Percentiles rank a stretch among this genome's conserved stretches.
These are phyloP conservation scores for Alternaria rosae DNA, from an alignment of 2,329 filamentous ascomycete species.

Conservation along the genomic window DNA sequence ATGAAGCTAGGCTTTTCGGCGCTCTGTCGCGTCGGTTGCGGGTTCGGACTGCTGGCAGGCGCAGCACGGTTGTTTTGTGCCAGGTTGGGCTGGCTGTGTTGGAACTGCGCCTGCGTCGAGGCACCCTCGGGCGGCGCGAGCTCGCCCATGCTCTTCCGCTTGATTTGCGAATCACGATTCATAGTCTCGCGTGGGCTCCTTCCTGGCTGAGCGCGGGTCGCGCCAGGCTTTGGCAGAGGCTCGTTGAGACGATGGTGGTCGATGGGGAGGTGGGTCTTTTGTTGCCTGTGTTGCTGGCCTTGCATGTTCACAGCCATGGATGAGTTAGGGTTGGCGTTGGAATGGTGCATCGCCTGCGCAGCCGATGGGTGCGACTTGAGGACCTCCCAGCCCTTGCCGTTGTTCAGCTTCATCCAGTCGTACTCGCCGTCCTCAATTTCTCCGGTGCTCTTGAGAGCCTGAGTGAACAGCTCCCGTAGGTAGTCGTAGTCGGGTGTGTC, in stretches of 20 bases:
- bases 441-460: constrained; percentile 91
- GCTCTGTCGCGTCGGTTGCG: constrained; percentile 66
- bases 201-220: constrained; percentile 60
- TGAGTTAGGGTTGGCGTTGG: constrained; percentile 78
- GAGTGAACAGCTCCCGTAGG: constrained; percentile 93
- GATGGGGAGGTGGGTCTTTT: constrained; percentile 58
- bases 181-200: constrained; percentile 46
- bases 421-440: constrained; percentile 98
- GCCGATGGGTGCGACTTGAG: constrained; percentile 74
- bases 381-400: constrained; percentile 89
- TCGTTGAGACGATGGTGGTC: constrained; percentile 56
- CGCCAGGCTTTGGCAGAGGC: constrained; percentile 67
- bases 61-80: constrained; percentile 68
- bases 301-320: constrained; percentile 84
- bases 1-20: constrained; percentile 74
- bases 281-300: constrained; percentile 70
- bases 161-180: constrained; percentile 37
- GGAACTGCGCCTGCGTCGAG: constrained; percentile 94
- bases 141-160: constrained; percentile 81
- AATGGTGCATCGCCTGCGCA: constrained; percentile 76
- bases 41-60: constrained; percentile 51
- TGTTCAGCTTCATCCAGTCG: constrained; percentile 99
- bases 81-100: constrained; percentile 91
- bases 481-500: constrained; percentile 99
- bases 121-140: constrained; percentile 79